phyloP scores from a whole-genome alignment of 257 asterid species.

The Craterostigma plantagineum region DNA sequence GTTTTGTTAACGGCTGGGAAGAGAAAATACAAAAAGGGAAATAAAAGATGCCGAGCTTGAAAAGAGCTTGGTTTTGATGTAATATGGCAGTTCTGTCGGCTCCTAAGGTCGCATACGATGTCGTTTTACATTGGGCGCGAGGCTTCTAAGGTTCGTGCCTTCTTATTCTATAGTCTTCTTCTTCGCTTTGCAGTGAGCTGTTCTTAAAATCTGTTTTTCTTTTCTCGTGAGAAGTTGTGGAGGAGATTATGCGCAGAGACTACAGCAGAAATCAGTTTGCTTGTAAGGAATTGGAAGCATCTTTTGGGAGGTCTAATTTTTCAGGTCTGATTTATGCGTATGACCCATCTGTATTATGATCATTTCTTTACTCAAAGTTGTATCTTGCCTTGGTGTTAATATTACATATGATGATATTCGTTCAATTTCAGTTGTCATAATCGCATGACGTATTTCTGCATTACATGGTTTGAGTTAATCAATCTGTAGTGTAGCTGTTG shows the following conservation, averaged over 20 bases:
- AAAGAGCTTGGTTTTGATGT: neutral
- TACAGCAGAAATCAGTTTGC: neutral
- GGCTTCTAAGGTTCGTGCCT: slow-evolving; percentile 1
- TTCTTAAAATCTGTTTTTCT: neutral
- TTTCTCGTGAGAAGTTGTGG: neutral
- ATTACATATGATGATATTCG: too few relatives aligned
- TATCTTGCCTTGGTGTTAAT: neutral
- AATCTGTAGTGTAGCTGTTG: too few relatives aligned
- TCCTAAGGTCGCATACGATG: neutral
- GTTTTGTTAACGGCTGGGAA: too few relatives aligned
- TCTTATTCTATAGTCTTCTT: neutral
- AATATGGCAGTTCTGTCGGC: neutral
- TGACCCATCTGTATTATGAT: neutral
- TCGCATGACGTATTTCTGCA: too few relatives aligned
- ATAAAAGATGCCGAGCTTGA: too few relatives aligned
- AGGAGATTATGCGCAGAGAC: neutral
- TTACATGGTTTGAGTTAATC: too few relatives aligned
- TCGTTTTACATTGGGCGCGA: slow-evolving; percentile 2
- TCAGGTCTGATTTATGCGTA: neutral
- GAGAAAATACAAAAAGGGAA: too few relatives aligned
- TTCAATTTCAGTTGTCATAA: too few relatives aligned
- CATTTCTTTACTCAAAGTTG: too few relatives aligned
- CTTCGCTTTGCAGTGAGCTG: neutral
- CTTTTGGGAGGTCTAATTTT: neutral
- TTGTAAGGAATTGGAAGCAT: slow-evolving; percentile 1